Conservation (phyloP, 2,329 filamentous ascomycete genomes). For the Botrytis fragariae region DNA sequence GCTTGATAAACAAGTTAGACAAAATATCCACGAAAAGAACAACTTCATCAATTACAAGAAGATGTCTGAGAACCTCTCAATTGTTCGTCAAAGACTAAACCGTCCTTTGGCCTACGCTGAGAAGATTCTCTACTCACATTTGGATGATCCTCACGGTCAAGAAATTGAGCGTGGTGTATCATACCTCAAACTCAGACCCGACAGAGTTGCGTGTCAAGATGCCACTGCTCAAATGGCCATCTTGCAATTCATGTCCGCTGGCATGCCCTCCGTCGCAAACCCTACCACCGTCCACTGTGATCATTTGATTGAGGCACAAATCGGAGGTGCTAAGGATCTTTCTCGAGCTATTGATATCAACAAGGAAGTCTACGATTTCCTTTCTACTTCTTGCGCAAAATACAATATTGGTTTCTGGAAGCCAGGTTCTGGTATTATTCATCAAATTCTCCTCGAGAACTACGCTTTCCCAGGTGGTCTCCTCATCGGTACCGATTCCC, state of each 20-base stretch:
- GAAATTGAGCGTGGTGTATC: constrained; percentile 94
- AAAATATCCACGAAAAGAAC: constrained; percentile 93
- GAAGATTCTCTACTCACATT: constrained; percentile 98
- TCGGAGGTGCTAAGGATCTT: constrained; percentile 92
- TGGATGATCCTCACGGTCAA: constrained; percentile 94
- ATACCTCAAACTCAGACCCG: constrained; percentile 94
- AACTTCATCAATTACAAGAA: constrained; percentile 99
- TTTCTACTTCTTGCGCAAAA: constrained; percentile 90
- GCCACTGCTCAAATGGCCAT: constrained; percentile 99
- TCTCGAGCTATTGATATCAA: constrained; percentile 88
- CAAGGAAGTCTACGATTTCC: constrained; percentile 99
- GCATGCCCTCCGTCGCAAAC: constrained; percentile 92
- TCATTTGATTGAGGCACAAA: constrained; percentile 97
- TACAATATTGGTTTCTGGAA: constrained; percentile 99
- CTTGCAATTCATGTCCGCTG: constrained; percentile 98
- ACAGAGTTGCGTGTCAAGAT: constrained; percentile 98
- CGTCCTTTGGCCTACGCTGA: constrained; percentile 92
- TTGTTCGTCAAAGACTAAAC: constrained; percentile 88
- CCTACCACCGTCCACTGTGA: constrained; percentile 97
- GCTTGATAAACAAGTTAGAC: constrained; percentile 93
- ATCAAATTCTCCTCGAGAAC: constrained; percentile 98
- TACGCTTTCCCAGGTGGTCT: constrained; percentile 98
- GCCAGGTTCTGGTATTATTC: constrained; percentile 97
- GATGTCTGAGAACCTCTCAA: constrained; percentile 94
- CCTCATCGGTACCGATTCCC: constrained; percentile 95